Conservation (phyloP, 495 filamentous ascomycete genomes). For the Rhypophila decipiens region DNA sequence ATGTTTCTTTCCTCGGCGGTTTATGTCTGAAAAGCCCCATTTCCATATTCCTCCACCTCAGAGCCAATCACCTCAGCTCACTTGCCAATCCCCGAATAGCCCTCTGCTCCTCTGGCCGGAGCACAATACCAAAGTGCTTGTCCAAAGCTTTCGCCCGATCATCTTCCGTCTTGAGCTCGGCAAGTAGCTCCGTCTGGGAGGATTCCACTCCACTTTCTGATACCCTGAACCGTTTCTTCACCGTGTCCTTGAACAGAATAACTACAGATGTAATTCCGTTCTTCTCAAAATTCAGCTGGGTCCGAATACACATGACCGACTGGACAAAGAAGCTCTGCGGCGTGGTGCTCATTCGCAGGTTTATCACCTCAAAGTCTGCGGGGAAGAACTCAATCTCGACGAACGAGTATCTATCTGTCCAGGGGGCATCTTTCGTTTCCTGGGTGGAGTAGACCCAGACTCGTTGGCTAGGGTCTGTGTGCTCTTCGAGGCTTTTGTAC, state of each 20-base stretch:
- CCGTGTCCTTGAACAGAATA: constrained; percentile 47
- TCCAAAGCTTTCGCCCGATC: constrained; percentile 46
- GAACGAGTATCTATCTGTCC: constrained; percentile 38
- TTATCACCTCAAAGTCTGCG: constrained; percentile 54
- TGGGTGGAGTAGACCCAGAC: constrained; percentile 39
- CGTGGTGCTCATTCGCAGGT: constrained; percentile 39
- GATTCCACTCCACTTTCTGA: no score
- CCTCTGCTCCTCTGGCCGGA: constrained; percentile 42
- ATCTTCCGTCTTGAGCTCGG: constrained; percentile 42
- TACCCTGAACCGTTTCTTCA: constrained; percentile 57
- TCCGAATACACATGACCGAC: constrained; percentile 29
- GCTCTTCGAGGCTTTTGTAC: constrained; percentile 19
- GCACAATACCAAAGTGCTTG: constrained; percentile 49
- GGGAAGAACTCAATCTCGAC: constrained; percentile 36
- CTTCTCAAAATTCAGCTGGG: constrained; percentile 34
- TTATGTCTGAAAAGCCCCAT: not conserved
- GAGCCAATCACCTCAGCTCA: constrained; percentile 26
- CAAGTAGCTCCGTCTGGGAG: constrained; percentile 42
- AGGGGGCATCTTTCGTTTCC: constrained; percentile 13
- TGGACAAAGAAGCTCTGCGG: constrained; percentile 38
- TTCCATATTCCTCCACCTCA: constrained; percentile 1
- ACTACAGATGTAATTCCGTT: constrained; percentile 25
- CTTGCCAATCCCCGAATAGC: constrained; percentile 49
- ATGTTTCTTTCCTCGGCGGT: not conserved
- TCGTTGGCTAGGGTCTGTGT: constrained; percentile 22